Base-by-base conservation (phyloP, 441 rosid genomes). In the Adansonia rubrostipa region DNA sequence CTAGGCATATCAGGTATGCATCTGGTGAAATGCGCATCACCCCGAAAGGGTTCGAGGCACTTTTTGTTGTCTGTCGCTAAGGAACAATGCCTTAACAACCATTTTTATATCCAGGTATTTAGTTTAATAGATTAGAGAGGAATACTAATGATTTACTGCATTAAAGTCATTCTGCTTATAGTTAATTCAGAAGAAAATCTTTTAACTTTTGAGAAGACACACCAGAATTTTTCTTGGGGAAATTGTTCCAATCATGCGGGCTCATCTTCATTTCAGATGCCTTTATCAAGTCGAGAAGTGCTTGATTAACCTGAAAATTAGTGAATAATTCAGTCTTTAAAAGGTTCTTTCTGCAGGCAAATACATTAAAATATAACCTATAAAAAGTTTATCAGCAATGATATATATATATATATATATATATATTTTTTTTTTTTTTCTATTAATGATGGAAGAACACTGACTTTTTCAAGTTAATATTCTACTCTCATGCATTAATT, bases 201-300 rank as follows among this genome's bases (percentile, higher is more conserved):
- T 47, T 22, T n/a, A 42, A 6, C 11, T 22, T 7, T 48, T 10
- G 13, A 40, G 7, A 22, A 22, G 58, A 66, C 88, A 80, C 78
- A 95, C 98, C 91, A 1, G 91, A 79, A 74, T 60, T 82, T 81
- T 84, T 85, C 69, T 77, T 77, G 79, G 91, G 75, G 77, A 92
- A 85, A 85, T 97, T 92, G 77, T 90, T 91, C 99, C 99, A 96
- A 45, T 92, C 92, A 7, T 81, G 81, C 7, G 95, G 91, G 47
- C 71, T 84, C 64, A 81, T 82, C 86, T 88, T 87, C 81, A 20
- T 75, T 86, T 93, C 83, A 1, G 98, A 81, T 64, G 94, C 96
- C 75, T 77, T 82, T 45, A 93, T 84, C 88, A 95, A 82, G 64
- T 93, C 96, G 0, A 83, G 74, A 75, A 97, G 99, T 78, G 97